phyloP scores from a whole-genome alignment of 2,329 filamentous ascomycete species.

The Ascochyta rabiei region DNA sequence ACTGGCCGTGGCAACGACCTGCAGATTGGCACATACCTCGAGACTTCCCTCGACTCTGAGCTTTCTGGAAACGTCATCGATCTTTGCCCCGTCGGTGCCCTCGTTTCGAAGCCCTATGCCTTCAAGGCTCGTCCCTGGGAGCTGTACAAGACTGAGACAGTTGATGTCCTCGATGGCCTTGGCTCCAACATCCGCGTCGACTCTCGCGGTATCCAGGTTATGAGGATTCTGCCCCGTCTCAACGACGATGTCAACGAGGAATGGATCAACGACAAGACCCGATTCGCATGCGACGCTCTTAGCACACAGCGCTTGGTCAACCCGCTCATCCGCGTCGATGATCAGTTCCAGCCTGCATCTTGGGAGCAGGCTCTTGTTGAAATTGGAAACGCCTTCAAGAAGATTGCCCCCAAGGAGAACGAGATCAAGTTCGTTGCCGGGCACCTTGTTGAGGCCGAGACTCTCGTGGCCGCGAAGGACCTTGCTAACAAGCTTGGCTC shows the following conservation, averaged over 20 bases:
- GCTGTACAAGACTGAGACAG: conserved; percentile 91
- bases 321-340: conserved; percentile 83
- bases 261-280: conserved; percentile 99
- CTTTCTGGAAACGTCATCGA: conserved; percentile 98
- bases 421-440: conserved; percentile 97
- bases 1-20: conserved; percentile 95
- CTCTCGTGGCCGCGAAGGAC: conserved; percentile 95
- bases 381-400: conserved; percentile 79
- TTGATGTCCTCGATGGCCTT: conserved; percentile 90
- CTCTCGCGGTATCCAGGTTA: conserved; percentile 90
- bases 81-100: conserved; percentile 93
- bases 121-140: conserved; percentile 98
- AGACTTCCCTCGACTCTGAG: conserved; percentile 91
- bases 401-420: conserved; percentile 81
- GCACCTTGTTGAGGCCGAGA: conserved; percentile 88
- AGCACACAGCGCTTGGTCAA: conserved; percentile 96
- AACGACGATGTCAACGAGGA: conserved; percentile 99
- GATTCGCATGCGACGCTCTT: conserved; percentile 94
- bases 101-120: conserved; percentile 96
- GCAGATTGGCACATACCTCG: conserved; percentile 97
- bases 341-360: conserved; percentile 88
- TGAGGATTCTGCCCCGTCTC: conserved; percentile 88
- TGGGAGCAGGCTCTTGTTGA: conserved; percentile 96
- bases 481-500: conserved; percentile 95
- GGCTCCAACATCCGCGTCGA: conserved; percentile 96